A percentile compares a stretch with the other conserved stretches of the same genome.
Conservation (phyloP, 192 early-diverging fungal species). For the Linnemannia zychae region DNA sequence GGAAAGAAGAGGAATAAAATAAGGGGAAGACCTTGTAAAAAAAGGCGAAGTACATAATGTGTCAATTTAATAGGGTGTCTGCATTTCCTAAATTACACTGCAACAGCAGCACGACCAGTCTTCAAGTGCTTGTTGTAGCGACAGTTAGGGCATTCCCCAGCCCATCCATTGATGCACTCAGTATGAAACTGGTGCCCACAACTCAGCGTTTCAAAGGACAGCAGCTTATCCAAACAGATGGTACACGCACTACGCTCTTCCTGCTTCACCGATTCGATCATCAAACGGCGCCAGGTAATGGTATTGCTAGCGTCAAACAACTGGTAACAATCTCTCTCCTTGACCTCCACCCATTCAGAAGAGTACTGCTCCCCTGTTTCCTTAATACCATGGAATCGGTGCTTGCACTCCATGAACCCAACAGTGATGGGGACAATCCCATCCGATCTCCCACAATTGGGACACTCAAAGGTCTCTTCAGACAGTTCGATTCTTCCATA, state of each 20-base stretch:
- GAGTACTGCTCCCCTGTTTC: conserved; percentile 6
- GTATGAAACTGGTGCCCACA: conserved; percentile 4
- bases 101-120: too few species aligned
- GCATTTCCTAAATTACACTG: too few species aligned
- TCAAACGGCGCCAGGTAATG: background rate
- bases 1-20: too few species aligned
- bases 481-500: conserved; percentile 12
- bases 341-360: conserved; percentile 9
- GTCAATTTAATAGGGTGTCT: too few species aligned
- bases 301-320: background rate
- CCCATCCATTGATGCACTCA: background rate
- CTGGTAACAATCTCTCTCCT: background rate
- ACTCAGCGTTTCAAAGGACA: background rate
- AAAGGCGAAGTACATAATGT: too few species aligned
- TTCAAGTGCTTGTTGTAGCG: conserved; percentile 5
- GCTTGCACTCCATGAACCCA: conserved; percentile 24
- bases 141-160: background rate
- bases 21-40: too few species aligned
- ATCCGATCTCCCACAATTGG: background rate
- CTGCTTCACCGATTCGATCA: conserved; percentile 10
- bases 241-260: background rate
- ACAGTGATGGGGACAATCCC: conserved; percentile 19
- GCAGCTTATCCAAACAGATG: background rate
- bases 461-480: background rate
- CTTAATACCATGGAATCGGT: conserved; percentile 28